phyloP scores from a whole-genome alignment of 208 protist genomes.

The Leishmania braziliensis region DNA sequence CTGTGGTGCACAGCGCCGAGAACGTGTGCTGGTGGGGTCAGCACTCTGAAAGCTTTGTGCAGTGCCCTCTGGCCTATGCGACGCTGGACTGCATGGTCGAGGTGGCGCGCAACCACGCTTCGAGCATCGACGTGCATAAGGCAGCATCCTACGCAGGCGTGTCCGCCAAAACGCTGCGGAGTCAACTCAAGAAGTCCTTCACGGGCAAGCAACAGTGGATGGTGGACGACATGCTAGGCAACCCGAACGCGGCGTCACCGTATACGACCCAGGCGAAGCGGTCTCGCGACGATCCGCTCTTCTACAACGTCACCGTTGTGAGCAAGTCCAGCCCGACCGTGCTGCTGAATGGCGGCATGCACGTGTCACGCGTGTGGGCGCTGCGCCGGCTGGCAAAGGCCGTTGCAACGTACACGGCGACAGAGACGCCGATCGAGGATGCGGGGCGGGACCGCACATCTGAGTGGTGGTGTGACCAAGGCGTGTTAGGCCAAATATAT shows the following conservation, averaged over 20 bases:
- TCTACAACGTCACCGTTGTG: constrained; percentile 22
- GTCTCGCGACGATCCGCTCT: constrained; percentile 20
- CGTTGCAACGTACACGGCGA: constrained; percentile 16
- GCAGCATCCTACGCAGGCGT: constrained; percentile 2
- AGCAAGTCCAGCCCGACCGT: constrained; percentile 17
- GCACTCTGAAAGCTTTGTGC: constrained; percentile 17
- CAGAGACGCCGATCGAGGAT: constrained; percentile 21
- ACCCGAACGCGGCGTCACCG: constrained; percentile 5
- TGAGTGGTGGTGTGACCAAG: constrained; percentile 37
- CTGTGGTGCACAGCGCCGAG: constrained; percentile 41
- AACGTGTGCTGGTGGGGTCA: constrained; percentile 38
- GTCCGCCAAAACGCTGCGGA: constrained; percentile 10
- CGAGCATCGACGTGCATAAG: constrained; percentile 11
- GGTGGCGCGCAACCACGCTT: constrained; percentile 25
- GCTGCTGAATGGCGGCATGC: constrained; percentile 34
- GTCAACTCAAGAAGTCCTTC: constrained; percentile 10
- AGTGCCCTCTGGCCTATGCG: constrained; percentile 28
- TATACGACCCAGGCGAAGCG: constrained; percentile 5
- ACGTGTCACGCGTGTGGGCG: constrained; percentile 41
- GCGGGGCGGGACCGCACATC: constrained; percentile 8
- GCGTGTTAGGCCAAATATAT: constrained; percentile 37
- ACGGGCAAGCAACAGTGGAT: constrained; percentile 7
- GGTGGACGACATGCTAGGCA: constrained; percentile 17
- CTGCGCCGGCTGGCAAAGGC: constrained; percentile 21
- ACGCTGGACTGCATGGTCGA: constrained; percentile 39